Evolutionary conservation across 176 grass and related monocot species (phyloP), one percentile per base, ranked within the genome.

Genomic region (Pontederia crassipes): DNA sequence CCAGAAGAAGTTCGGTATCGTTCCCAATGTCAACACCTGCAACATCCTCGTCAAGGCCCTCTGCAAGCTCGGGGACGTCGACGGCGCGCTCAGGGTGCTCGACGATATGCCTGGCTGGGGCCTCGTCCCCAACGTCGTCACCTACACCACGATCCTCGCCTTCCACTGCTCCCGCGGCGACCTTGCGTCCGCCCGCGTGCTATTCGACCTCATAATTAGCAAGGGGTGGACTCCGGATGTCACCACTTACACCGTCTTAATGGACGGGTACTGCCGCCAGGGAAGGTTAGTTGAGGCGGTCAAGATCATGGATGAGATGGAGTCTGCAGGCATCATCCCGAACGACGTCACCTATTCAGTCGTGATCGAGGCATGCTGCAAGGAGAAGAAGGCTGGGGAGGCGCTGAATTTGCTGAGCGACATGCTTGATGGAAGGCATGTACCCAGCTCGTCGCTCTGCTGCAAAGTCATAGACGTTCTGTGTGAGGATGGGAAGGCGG

Each of bases 271-370:
- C 53, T 95, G 85, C 52, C 52, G 1, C 17, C 26, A 28, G 1
- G 54, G 81, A 2, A 68, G 68, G 12, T 59, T 88, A 1, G 61
- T 77, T n/a, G 77, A 94, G 57, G 84, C 84, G 20, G 72, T 77
- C 10, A 88, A 77, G 69, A 55, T 82, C n/a, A 94, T 94, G 89
- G 89, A 88, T 55, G 81, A 94, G 75, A 95, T 95, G 85, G 89
- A 88, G 62, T 51, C 52, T 0, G 52, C 67, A 10, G 65, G 78
- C 9, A 61, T 88, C 73, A 15, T 32, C 13, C 81, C 89, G 0
- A 95, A 88, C 29, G 78, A 88, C 7, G 66, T 85, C 51, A 88
- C 84, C 51, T 88, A 85, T 49, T 82, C 81, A 8, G 81, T 85
- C 4, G 67, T 95, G 65, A 95, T 88, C 0, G 84, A 82, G 26